Evolutionary conservation across 139 green algal species (phyloP).

Genomic region (Astrephomene gubernaculifera): DNA sequence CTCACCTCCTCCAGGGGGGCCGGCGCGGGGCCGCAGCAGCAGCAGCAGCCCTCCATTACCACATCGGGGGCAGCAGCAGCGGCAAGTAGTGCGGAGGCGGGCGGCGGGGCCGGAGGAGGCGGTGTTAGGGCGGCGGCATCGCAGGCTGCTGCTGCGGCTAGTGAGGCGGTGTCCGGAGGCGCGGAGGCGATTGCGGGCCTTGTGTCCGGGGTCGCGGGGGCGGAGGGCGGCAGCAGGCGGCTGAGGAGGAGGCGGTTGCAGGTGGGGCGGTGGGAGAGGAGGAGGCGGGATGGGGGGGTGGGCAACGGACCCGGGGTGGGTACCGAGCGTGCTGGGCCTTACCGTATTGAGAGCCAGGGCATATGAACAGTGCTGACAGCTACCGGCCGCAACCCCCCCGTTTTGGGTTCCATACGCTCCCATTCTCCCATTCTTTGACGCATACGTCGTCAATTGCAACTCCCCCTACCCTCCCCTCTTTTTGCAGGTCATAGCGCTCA

Average conservation of each 20-base stretch:
- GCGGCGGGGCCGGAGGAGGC: not conserved
- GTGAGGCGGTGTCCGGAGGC: conserved; percentile 19
- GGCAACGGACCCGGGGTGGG: too few relatives aligned
- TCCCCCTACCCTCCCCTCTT: not conserved
- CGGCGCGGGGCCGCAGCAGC: not conserved
- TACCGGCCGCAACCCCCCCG: too few relatives aligned
- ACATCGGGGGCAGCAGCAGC: not conserved
- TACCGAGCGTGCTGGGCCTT: too few relatives aligned
- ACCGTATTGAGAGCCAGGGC: too few relatives aligned
- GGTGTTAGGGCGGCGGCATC: not conserved
- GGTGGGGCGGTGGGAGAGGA: not conserved
- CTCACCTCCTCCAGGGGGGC: not conserved
- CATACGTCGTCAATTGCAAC: not conserved
- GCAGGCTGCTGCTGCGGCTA: not conserved
- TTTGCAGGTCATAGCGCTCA: conserved; percentile 35
- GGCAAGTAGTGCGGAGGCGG: not conserved
- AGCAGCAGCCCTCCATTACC: not conserved
- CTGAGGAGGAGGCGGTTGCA: not conserved
- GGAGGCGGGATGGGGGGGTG: not conserved
- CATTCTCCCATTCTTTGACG: too few relatives aligned
- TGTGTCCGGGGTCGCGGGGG: not conserved
- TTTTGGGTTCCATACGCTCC: too few relatives aligned
- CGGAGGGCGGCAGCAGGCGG: not conserved
- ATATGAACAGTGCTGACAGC: too few relatives aligned
- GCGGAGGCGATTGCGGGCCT: conserved; percentile 15